Percentiles rank a stretch among this genome's conserved stretches.
These are phyloP conservation scores for Microsporum audouinii DNA, from an alignment of 2,329 filamentous ascomycete genomes.

Conservation along the genomic window DNA sequence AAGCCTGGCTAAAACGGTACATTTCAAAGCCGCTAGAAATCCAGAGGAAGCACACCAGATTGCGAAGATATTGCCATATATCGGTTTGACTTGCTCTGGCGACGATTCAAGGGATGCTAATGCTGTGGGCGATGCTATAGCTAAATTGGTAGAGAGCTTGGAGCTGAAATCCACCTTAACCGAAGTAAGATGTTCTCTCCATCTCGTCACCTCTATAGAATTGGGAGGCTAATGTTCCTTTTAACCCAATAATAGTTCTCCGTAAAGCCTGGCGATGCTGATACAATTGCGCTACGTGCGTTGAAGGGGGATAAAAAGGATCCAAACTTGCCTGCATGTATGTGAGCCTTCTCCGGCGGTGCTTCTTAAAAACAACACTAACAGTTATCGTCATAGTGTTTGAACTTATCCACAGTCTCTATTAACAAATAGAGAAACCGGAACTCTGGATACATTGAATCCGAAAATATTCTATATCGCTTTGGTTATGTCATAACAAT, in stretches of 20 bases:
- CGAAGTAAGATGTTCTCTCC: slow-evolving; percentile 6
- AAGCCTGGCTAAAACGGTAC: slow-evolving; percentile 10
- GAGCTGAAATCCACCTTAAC: slow-evolving; percentile 8
- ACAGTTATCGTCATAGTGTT: background rate
- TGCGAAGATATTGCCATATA: slow-evolving; percentile 18
- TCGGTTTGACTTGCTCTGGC: slow-evolving; percentile 15
- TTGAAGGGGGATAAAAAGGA: slow-evolving; percentile 8
- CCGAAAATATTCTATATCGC: background rate
- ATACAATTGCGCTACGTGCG: slow-evolving; percentile 10
- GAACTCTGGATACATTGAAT: background rate
- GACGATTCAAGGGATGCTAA: slow-evolving; percentile 13
- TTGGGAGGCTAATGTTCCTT: background rate
- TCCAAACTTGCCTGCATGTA: slow-evolving; percentile 9
- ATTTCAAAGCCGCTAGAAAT: slow-evolving; percentile 10
- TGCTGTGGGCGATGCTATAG: slow-evolving; percentile 8
- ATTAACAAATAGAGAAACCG: background rate
- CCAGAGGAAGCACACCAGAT: slow-evolving; percentile 14
- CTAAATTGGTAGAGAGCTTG: slow-evolving; percentile 6
- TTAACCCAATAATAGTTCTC: slow-evolving; percentile 8
- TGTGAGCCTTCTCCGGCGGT: background rate
- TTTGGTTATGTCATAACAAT: background rate
- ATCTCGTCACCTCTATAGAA: background rate
- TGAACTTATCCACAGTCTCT: background rate
- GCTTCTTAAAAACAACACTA: background rate
- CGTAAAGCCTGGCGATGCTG: slow-evolving; percentile 9